Evolutionary conservation across 306 rosid genomes (phyloP).

Genomic region (Mucuna pruriens): DNA sequence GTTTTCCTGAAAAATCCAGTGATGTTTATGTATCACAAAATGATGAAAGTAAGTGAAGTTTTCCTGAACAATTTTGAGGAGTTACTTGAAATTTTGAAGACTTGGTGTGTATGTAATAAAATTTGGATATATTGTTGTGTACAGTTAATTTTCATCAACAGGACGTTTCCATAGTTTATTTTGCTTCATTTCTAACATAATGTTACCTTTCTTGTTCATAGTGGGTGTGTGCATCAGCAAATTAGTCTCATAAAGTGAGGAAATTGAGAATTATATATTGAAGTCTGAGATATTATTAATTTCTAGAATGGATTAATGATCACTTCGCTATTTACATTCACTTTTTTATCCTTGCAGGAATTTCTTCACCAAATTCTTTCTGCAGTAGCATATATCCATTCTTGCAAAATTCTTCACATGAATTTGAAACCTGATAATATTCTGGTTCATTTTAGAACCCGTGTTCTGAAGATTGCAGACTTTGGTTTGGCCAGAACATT

Average conservation of each 20-base stretch:
- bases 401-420: conserved; percentile 10
- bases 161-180: neutral
- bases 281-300: too few species aligned
- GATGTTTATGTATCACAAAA: too few species aligned
- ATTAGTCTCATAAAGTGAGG: neutral
- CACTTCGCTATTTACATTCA: neutral
- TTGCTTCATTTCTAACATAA: neutral
- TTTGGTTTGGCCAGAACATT: neutral
- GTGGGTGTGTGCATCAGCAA: neutral
- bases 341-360: neutral
- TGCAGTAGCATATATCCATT: conserved; percentile 16
- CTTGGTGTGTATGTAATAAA: neutral
- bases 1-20: neutral
- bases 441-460: neutral
- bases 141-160: neutral
- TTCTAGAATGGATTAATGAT: neutral
- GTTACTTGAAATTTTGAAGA: neutral
- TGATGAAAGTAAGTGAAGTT: neutral
- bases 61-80: neutral
- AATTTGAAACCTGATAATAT: conserved; percentile 28
- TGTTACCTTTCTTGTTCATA: neutral
- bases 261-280: too few species aligned
- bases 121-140: neutral
- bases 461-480: neutral
- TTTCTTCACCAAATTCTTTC: conserved; percentile 1